Evolutionary conservation across 768 basidiomycete genomes (phyloP).

Genomic region (button mushroom (Agaricus bisporus)): DNA sequence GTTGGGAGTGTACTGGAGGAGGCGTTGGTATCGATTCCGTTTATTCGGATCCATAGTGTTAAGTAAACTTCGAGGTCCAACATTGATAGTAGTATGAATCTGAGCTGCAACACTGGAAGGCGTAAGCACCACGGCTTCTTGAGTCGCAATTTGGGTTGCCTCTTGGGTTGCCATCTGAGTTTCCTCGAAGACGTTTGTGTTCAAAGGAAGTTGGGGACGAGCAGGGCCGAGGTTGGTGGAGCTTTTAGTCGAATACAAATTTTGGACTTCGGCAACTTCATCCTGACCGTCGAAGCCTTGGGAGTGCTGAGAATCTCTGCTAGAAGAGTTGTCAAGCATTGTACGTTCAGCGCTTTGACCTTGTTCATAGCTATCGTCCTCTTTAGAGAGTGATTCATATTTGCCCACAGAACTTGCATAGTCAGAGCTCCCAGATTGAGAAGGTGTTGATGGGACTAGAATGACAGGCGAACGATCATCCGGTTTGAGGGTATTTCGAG

Average conservation of each 20-base stretch:
- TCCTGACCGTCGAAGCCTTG: slow-evolving; percentile 9
- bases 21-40: slow-evolving; percentile 9
- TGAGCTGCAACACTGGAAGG: neutral
- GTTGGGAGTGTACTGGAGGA: neutral
- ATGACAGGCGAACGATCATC: slow-evolving; percentile 13
- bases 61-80: slow-evolving; percentile 8
- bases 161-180: slow-evolving; percentile 19
- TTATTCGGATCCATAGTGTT: slow-evolving; percentile 13
- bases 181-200: slow-evolving; percentile 2
- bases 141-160: slow-evolving; percentile 30
- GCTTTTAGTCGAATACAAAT: neutral
- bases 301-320: slow-evolving; percentile 16
- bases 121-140: slow-evolving; percentile 8
- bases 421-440: slow-evolving; percentile 28
- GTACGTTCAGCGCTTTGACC: slow-evolving; percentile 2
- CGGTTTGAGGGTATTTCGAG: slow-evolving; percentile 6
- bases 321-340: slow-evolving; percentile 16
- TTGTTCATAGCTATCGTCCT: slow-evolving; percentile 10
- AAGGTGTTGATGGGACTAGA: slow-evolving; percentile 53
- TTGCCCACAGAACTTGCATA: neutral
- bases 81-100: slow-evolving; percentile 4
- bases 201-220: neutral
- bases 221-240: neutral
- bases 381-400: slow-evolving; percentile 12
- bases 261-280: slow-evolving; percentile 8